Evolutionary conservation across 768 basidiomycete species (phyloP), one percentile per base, ranked within the genome.

Genomic region (Daedalea quercina): DNA sequence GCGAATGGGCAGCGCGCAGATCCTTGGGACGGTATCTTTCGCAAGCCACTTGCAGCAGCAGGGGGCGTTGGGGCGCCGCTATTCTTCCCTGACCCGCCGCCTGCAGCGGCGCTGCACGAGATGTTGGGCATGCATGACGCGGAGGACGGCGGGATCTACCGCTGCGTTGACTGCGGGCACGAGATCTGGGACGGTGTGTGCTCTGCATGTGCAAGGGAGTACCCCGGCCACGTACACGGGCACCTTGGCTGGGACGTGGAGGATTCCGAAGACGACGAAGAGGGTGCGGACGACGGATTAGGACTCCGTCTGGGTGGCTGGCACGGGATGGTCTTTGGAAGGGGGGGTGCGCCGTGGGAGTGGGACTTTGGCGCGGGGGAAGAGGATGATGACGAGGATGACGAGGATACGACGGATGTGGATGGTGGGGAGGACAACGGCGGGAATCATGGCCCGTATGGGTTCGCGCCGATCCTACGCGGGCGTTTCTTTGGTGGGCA

Each of bases 151-250:
- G 85, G 82, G 1, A 74, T 91, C n/a, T 84, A 81, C 61, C 77
- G 89, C 17, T 92, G 90, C 63, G 61, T 81, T 15, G 82, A 83
- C 41, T 91, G 88, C 57, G 76, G 82, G 74, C 81, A 90, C 61
- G 90, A 92, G 68, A 85, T 92, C 55, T 81, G 76, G 78, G 80
- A 74, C 54, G 85, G 85, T 1, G 63, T 74, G 20, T 92, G 90
- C 61, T 75, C 80, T 3, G 61, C 62, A 11, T 91, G 90, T 58
- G 72, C 76, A 25, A 75, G 86, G 31, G 65, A 65, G 19, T 89
- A 88, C 60, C 71, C 70, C 2, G 84, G 79, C 1, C 85, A 85
- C 25, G 42, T 37, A 7, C 58, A 54, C 19, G 57, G 53, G 23
- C 54, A 28, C 43, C 4, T 26, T 46, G 51, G 9, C 49, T 31